Evolutionary conservation across 2,329 filamentous ascomycete genomes (phyloP).

Genomic region (Trichoderma atrobrunneum): DNA sequence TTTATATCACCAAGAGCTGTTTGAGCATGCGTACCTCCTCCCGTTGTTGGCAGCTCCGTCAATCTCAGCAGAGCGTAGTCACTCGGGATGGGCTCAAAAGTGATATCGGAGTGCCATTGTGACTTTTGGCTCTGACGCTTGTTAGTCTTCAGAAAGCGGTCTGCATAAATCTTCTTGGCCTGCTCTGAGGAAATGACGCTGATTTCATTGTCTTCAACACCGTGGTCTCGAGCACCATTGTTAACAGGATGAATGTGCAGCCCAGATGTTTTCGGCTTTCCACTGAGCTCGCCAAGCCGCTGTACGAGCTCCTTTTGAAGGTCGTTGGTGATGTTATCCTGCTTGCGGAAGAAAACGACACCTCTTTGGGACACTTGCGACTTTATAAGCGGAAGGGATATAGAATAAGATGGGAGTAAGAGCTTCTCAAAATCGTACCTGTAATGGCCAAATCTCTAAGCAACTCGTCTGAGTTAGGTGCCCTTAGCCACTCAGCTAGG

Average conservation of each 20-base stretch:
- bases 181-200: constrained; percentile 46
- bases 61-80: constrained; percentile 62
- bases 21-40: constrained; percentile 41
- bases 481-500: constrained; percentile 34
- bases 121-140: constrained; percentile 13
- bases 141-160: constrained; percentile 41
- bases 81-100: constrained; percentile 41
- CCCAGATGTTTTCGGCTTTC: constrained; percentile 44
- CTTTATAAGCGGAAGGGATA: background rate
- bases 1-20: background rate
- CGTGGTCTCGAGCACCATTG: constrained; percentile 49
- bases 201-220: constrained; percentile 38
- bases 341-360: constrained; percentile 38
- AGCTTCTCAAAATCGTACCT: constrained; percentile 20
- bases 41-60: constrained; percentile 53
- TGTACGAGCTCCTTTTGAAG: constrained; percentile 41
- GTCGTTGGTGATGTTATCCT: constrained; percentile 33
- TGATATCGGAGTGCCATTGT: constrained; percentile 54
- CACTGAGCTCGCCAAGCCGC: constrained; percentile 32
- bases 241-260: constrained; percentile 56
- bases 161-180: constrained; percentile 44
- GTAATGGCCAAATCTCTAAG: constrained; percentile 55
- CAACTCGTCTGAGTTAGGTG: constrained; percentile 43
- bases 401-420: background rate
- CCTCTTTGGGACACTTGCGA: constrained; percentile 35